A percentile compares a stretch with the other conserved stretches of the same genome.
phyloP scores from a whole-genome alignment of 352 stramenopile species.

The Globisporangium irregulare region DNA sequence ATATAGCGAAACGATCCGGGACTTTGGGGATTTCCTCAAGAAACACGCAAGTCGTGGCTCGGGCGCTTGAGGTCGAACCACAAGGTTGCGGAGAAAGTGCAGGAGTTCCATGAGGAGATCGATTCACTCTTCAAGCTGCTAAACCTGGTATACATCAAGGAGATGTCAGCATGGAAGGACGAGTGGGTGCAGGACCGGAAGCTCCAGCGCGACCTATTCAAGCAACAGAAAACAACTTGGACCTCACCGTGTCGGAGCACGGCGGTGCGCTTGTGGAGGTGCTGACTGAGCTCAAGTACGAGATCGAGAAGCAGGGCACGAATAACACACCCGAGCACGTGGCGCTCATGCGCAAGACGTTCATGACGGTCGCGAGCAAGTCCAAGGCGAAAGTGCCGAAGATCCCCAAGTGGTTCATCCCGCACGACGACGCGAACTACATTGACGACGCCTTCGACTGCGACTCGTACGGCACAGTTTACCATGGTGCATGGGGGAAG shows the following conservation, averaged over 20 bases:
- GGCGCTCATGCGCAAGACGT: slow-evolving; percentile 14
- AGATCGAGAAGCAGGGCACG: slow-evolving; percentile 16
- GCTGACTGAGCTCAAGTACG: slow-evolving; percentile 24
- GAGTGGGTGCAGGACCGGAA: slow-evolving; percentile 19
- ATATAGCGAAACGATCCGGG: slow-evolving; percentile 26
- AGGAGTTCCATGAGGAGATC: slow-evolving; percentile 22
- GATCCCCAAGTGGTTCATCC: slow-evolving; percentile 15
- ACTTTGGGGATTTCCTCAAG: slow-evolving; percentile 29
- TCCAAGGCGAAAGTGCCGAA: slow-evolving; percentile 13
- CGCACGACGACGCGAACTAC: slow-evolving; percentile 6
- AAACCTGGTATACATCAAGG: slow-evolving; percentile 22
- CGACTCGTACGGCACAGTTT: slow-evolving; percentile 8
- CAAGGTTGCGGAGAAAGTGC: slow-evolving; percentile 15
- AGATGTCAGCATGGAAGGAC: slow-evolving; percentile 21
- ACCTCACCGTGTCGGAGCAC: slow-evolving; percentile 8
- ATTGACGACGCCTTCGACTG: background rate
- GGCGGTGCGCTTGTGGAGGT: slow-evolving; percentile 19
- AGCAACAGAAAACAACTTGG: slow-evolving; percentile 17
- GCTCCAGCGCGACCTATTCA: slow-evolving; percentile 7
- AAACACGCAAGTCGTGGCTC: slow-evolving; percentile 24
- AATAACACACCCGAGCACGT: slow-evolving; percentile 14
- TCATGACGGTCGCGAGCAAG: slow-evolving; percentile 12
- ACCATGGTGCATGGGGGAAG: slow-evolving; percentile 9
- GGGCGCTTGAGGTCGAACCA: slow-evolving; percentile 14
- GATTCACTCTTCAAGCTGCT: slow-evolving; percentile 21